Conservation (phyloP, 2,329 filamentous ascomycete species). For the Metarhizium anisopliae region DNA sequence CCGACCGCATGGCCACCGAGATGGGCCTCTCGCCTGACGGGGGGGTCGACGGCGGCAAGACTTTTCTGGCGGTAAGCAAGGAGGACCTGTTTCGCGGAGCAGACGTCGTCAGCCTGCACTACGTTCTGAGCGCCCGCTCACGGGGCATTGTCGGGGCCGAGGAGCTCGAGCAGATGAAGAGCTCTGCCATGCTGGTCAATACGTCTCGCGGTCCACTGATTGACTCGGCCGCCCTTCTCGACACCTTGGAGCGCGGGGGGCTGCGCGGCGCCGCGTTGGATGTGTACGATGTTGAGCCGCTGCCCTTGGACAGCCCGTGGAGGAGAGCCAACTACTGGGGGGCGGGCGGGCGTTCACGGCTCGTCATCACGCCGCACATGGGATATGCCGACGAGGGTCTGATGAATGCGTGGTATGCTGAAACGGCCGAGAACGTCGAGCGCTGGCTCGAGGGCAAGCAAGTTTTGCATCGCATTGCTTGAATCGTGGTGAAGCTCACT, state of each 20-base stretch:
- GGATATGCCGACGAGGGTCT: constrained; percentile 63
- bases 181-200: constrained; percentile 56
- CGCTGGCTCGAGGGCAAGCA: constrained; percentile 30
- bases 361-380: constrained; percentile 64
- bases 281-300: constrained; percentile 64
- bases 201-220: constrained; percentile 63
- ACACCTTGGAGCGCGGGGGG: constrained; percentile 36
- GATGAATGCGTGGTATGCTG: constrained; percentile 56
- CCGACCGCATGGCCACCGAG: constrained; percentile 44
- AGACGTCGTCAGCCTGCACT: constrained; percentile 61
- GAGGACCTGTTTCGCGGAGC: constrained; percentile 50
- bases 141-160: constrained; percentile 45
- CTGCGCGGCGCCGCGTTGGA: constrained; percentile 64
- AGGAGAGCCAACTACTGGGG: constrained; percentile 52
- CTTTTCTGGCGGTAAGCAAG: constrained; percentile 50
- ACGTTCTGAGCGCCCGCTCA: constrained; percentile 56
- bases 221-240: constrained; percentile 54
- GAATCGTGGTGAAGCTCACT: neutral
- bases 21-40: constrained; percentile 41
- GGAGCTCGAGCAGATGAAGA: constrained; percentile 56
- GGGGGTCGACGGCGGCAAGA: constrained; percentile 27
- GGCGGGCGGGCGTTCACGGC: constrained; percentile 44
- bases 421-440: constrained; percentile 54
- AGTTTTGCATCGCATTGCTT: constrained; percentile 8
- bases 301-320: constrained; percentile 59